Base-by-base conservation (phyloP, 2,329 filamentous ascomycete species). In the Leptographium lundbergii region DNA sequence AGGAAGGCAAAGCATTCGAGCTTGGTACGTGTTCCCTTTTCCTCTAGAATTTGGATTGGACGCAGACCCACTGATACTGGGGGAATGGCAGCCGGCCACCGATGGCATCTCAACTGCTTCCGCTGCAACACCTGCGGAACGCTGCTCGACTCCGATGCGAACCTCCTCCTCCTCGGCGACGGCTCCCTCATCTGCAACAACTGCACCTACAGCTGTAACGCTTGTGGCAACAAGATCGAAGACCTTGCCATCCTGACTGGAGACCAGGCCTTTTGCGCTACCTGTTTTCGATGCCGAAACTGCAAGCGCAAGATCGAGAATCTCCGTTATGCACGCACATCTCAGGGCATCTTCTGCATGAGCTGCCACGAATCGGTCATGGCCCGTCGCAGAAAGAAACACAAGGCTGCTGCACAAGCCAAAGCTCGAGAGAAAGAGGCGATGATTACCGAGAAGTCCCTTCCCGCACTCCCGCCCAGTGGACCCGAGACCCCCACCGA, bases 221-320 rank as follows among this genome's bases (percentile, higher is more conserved):
- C 91, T 58, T 99, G 94, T 73, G 85, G 86, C 61, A 92, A 95
- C 77, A 99, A 99, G 78, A 99, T 99, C 65, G 94, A 99, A 71
- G 94, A 99, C 70, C 79, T 97, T 63, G 94, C 94, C 63, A 99
- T 99, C 71, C 79, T 99, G 65, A 99, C 94, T 0, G 94, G 94
- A 64, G 94, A 99, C 69, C 92, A 99, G 74, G 94, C 94, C 52
- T 99, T 96, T 71, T 99, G 94, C 74, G 91, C 91, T 51, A 92
- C 89, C 60, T 99, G 94, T 75, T 99, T 99, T 76, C 84, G 91
- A 67, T 99, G 94, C 75, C 83, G 94, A 67, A 99, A 97, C 72
- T 99, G 94, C 79, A 99, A 97, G 77, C 85, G 89, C 70, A 96
- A 96, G 77, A 99, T 99, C 62, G 94, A 99, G 73, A 99, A 99